Evolutionary conservation across 805 yeast genomes (phyloP).

Genomic region (Yamadazyma sp.): DNA sequence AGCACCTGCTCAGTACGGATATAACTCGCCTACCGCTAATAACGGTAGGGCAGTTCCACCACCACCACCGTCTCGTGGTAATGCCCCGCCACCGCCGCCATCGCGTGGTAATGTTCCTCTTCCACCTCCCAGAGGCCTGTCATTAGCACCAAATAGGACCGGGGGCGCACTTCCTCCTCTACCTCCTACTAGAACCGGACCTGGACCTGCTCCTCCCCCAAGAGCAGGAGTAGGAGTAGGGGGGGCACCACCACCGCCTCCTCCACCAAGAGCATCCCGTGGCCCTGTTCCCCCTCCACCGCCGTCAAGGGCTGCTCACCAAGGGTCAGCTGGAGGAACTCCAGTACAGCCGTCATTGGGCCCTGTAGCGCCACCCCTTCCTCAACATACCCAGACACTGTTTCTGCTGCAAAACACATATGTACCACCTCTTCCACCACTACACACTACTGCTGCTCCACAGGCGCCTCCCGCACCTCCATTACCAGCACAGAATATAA

Average conservation of each 20-base stretch:
- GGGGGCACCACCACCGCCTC: constrained; percentile 23
- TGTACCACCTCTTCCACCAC: constrained; percentile 14
- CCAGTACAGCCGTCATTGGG: background rate
- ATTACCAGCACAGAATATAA: constrained; percentile 8
- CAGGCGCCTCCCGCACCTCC: constrained; percentile 16
- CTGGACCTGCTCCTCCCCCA: constrained; percentile 20
- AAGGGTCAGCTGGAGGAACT: constrained; percentile 2
- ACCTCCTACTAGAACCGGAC: constrained; percentile 20
- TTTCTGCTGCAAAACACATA: no score
- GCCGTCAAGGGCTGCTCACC: constrained; percentile 23
- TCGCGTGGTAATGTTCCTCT: constrained; percentile 15
- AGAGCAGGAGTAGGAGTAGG: constrained; percentile 15
- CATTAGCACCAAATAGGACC: constrained; percentile 2
- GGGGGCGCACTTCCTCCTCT: constrained; percentile 24
- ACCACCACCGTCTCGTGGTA: constrained; percentile 18
- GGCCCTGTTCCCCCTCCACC: constrained; percentile 14
- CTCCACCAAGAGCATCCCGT: constrained; percentile 21
- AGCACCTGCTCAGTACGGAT: no score
- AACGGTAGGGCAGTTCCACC: constrained; percentile 27
- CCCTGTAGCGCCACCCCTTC: constrained; percentile 12
- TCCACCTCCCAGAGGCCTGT: constrained; percentile 16
- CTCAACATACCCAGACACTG: no score
- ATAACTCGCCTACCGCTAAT: no score
- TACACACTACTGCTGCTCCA: constrained; percentile 5
- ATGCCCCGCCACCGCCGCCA: constrained; percentile 16